A percentile compares a stretch with the other conserved stretches of the same genome.
Evolutionary conservation across 805 yeast species (phyloP).

Genomic region (Candida fluviatilis): DNA sequence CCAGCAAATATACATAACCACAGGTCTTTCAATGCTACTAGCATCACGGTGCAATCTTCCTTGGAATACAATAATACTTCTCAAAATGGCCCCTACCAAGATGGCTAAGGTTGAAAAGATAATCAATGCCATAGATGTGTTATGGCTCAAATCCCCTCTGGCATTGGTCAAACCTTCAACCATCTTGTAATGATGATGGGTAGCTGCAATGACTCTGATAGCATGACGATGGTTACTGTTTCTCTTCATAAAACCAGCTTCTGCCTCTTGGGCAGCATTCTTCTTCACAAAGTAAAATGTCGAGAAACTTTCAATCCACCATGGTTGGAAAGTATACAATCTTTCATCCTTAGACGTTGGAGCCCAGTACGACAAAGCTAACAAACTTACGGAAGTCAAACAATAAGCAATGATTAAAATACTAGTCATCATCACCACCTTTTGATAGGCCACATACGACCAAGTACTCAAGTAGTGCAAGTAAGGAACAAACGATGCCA

Average conservation of each 20-base stretch:
- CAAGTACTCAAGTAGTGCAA: slow-evolving; percentile 45
- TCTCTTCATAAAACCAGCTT: slow-evolving; percentile 41
- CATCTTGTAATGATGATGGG: slow-evolving; percentile 36
- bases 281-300: slow-evolving; percentile 58
- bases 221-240: slow-evolving; percentile 50
- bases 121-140: slow-evolving; percentile 47
- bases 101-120: slow-evolving; percentile 46
- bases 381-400: slow-evolving; percentile 46
- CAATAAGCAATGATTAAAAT: slow-evolving; percentile 42
- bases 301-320: slow-evolving; percentile 69
- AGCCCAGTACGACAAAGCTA: slow-evolving; percentile 47
- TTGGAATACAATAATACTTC: slow-evolving; percentile 30
- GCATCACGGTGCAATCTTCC: slow-evolving; percentile 12
- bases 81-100: slow-evolving; percentile 47
- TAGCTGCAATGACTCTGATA: slow-evolving; percentile 59
- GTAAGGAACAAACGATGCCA: slow-evolving; percentile 60
- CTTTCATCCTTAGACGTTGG: slow-evolving; percentile 50
- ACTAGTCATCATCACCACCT: slow-evolving; percentile 26
- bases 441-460: slow-evolving; percentile 17
- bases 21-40: slow-evolving; percentile 37
- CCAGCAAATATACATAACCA: slow-evolving; percentile 64
- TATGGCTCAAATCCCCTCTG: slow-evolving; percentile 47
- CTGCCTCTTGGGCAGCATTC: slow-evolving; percentile 48
- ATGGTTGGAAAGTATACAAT: slow-evolving; percentile 64
- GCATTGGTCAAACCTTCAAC: slow-evolving; percentile 38